Evolutionary conservation across 108 stramenopile species (phyloP), one percentile per base, ranked within the genome.

Genomic region (Asterionellopsis glacialis): DNA sequence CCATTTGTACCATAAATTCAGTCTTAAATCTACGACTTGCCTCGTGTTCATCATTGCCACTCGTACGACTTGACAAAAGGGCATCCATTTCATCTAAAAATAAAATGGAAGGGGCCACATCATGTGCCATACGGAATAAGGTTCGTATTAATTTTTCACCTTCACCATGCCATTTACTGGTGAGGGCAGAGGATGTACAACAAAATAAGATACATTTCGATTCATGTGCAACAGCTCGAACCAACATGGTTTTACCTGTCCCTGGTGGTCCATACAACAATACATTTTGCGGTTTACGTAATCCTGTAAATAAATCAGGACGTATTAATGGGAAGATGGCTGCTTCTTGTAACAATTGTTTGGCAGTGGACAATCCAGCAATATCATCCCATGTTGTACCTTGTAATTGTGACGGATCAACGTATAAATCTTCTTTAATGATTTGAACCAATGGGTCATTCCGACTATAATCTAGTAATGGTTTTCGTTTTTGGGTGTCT

Each of bases 1-100:
- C 97, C 82, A 96, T 87, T 72, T 96, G 94, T 0, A 91, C 86
- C 87, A 96, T 93, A 52, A 96, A 85, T 69, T 98, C 97, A 10
- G 95, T 96, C 61, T 98, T 98, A 56, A 98, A 91, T 23, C 96
- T 68, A 22, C 97, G 81, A 47, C 81, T 84, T 1, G 94, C 95
- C 63, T 98, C 95, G 66, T 96, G 97, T 58, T 98, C 95, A 24
- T 53, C 53, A 25, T 70, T 67, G 1, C 72, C 74, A 4, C 57
- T 57, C 44, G 66, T 70, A 21, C 89, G 75, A 49, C 58, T 68
- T n/a, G 73, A 75, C 24, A 90, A 67, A 11, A 98, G 68, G 4
- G 93, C 82, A 66, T 98, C 97, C 52, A 98, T 79, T 73, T 98
- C 97, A 69, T 98, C 97, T 45, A 98, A 68, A 73, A 98, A 98